These are phyloP conservation scores for Auricularia sp. DNA, from an alignment of 768 basidiomycete genomes.

Conservation along the genomic window DNA sequence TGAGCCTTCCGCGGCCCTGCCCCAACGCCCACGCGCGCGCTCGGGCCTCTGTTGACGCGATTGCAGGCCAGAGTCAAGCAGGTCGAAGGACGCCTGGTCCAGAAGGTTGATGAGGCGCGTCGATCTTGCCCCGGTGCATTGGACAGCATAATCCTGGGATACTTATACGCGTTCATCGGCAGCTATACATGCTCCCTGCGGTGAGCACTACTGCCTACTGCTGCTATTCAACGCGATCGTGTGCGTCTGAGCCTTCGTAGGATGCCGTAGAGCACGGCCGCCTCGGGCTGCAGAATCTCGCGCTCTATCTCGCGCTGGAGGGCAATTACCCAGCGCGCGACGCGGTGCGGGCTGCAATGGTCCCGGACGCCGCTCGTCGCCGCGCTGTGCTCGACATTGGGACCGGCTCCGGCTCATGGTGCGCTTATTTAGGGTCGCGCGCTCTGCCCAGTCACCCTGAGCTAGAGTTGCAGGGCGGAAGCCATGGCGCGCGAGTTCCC, in stretches of 20 bases:
- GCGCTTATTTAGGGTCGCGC: background rate
- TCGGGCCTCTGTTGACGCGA: background rate
- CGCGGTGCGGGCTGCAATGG: constrained; percentile 6
- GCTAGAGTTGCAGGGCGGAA: constrained; percentile 4
- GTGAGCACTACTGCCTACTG: background rate
- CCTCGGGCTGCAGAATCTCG: constrained; percentile 4
- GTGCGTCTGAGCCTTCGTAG: background rate
- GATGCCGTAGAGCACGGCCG: constrained; percentile 6
- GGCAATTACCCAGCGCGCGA: constrained; percentile 6
- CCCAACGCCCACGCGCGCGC: no score
- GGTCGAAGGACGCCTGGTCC: background rate
- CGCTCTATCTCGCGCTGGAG: constrained; percentile 1
- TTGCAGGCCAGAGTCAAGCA: background rate
- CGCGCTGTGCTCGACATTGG: constrained; percentile 9
- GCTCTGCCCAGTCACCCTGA: background rate
- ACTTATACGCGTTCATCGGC: background rate
- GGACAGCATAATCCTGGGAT: background rate
- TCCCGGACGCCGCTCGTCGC: constrained; percentile 1
- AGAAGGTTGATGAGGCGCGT: background rate
- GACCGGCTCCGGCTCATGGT: constrained; percentile 9
- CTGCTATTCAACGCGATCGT: background rate
- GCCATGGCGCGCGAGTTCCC: constrained; percentile 10
- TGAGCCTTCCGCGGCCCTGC: background rate
- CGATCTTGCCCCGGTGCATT: no score
- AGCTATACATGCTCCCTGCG: background rate